Percentiles rank a stretch among this genome's conserved stretches.
These are phyloP conservation scores for Hanseniaspora thailandica DNA, from an alignment of 805 yeast genomes.

Conservation along the genomic window DNA sequence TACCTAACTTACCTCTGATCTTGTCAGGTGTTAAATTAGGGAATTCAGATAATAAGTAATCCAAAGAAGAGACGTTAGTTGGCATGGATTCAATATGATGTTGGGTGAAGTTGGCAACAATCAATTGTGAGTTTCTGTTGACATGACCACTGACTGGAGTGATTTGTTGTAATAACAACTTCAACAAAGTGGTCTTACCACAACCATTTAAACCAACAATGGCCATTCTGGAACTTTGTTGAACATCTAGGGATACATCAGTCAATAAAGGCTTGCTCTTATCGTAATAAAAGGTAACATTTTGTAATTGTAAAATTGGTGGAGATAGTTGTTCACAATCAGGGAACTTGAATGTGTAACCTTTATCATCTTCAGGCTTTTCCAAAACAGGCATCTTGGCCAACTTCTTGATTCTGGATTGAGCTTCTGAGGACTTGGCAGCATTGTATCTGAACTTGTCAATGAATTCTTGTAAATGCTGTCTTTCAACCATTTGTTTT, in stretches of 20 bases:
- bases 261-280: constrained; percentile 52
- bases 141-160: constrained; percentile 69
- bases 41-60: constrained; percentile 80
- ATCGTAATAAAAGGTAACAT: constrained; percentile 75
- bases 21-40: constrained; percentile 96
- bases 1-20: constrained; percentile 89
- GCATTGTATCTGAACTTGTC: constrained; percentile 97
- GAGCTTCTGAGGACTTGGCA: constrained; percentile 94
- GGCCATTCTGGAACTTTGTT: constrained; percentile 89
- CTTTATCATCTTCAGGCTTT: constrained; percentile 86
- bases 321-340: constrained; percentile 90
- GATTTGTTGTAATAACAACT: constrained; percentile 67
- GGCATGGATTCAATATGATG: constrained; percentile 99
- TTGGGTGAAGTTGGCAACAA: constrained; percentile 96
- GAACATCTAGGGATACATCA: constrained; percentile 79
- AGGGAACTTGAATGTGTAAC: constrained; percentile 78
- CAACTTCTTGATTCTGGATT: constrained; percentile 90
- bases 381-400: constrained; percentile 88
- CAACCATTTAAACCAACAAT: constrained; percentile 98
- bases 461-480: constrained; percentile 85
- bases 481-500: constrained; percentile 90
- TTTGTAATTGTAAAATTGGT: constrained; percentile 79
- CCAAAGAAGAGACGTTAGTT: constrained; percentile 67
- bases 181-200: constrained; percentile 92
- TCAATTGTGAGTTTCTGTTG: constrained; percentile 67